phyloP scores from a whole-genome alignment of 1,284 basidiomycete genomes.

The Malassezia obtusa region DNA sequence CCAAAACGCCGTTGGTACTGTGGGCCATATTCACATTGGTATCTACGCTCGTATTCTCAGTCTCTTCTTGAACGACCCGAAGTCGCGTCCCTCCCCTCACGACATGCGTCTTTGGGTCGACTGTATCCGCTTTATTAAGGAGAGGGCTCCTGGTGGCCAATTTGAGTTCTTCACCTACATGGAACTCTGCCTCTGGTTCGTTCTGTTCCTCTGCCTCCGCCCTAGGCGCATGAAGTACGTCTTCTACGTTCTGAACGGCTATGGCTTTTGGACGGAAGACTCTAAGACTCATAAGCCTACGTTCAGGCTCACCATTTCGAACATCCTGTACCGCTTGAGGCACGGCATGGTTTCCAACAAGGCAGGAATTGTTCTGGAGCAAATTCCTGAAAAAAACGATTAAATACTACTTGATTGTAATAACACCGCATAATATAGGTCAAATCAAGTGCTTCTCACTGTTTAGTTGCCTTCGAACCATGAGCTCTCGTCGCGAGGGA shows the following conservation, averaged over 20 bases:
- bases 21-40: constrained; percentile 36
- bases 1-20: constrained; percentile 49
- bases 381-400: neutral
- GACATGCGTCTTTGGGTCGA: constrained; percentile 63
- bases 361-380: neutral
- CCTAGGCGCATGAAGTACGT: constrained; percentile 27
- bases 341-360: neutral
- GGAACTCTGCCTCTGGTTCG: constrained; percentile 51
- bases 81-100: constrained; percentile 53
- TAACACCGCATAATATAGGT: too few relatives aligned
- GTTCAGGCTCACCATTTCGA: constrained; percentile 29
- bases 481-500: too few relatives aligned
- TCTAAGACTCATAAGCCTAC: constrained; percentile 25
- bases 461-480: too few relatives aligned
- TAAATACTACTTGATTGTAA: neutral
- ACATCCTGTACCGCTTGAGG: neutral
- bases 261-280: constrained; percentile 31
- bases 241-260: constrained; percentile 41
- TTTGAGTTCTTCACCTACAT: constrained; percentile 60
- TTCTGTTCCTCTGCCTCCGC: constrained; percentile 35
- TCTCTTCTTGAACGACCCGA: constrained; percentile 56
- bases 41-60: constrained; percentile 57
- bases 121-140: constrained; percentile 56
- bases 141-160: constrained; percentile 54
- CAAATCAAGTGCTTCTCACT: too few relatives aligned